Evolutionary conservation across 306 rosid species (phyloP).

Genomic region (Mimosa pudica): DNA sequence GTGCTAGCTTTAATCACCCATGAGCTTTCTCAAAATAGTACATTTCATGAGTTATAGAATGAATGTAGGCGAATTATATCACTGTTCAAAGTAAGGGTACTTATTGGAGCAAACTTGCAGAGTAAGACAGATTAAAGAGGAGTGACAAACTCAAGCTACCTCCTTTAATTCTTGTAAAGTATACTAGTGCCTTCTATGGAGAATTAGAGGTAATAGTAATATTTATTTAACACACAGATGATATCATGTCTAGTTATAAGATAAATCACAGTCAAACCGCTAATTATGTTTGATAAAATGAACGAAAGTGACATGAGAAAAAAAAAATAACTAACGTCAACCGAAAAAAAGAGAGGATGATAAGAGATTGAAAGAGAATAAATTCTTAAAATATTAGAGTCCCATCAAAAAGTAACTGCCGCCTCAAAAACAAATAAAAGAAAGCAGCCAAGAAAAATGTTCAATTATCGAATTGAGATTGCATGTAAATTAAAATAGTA

Average conservation of each 20-base stretch:
- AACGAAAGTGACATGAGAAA: background rate
- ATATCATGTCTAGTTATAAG: too few species aligned
- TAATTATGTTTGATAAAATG: background rate
- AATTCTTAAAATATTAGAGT: background rate
- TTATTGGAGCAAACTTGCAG: background rate
- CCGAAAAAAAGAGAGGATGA: background rate
- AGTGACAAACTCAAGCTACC: background rate
- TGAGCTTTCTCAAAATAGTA: background rate
- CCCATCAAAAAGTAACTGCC: background rate
- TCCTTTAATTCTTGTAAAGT: background rate
- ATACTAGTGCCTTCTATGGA: too few species aligned
- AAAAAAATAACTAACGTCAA: background rate
- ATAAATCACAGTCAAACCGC: background rate
- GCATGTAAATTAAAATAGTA: background rate
- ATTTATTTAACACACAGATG: background rate
- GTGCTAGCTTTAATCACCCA: background rate
- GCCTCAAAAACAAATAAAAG: background rate
- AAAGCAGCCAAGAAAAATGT: background rate
- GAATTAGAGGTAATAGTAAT: background rate
- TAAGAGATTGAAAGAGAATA: background rate
- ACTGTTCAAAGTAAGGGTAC: background rate
- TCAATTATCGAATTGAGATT: background rate
- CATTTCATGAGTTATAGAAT: background rate
- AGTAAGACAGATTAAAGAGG: background rate
- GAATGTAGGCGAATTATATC: background rate